Evolutionary conservation across 331 rosid species (phyloP), one percentile per base, ranked within the genome.

Genomic region (Cydonia oblonga): DNA sequence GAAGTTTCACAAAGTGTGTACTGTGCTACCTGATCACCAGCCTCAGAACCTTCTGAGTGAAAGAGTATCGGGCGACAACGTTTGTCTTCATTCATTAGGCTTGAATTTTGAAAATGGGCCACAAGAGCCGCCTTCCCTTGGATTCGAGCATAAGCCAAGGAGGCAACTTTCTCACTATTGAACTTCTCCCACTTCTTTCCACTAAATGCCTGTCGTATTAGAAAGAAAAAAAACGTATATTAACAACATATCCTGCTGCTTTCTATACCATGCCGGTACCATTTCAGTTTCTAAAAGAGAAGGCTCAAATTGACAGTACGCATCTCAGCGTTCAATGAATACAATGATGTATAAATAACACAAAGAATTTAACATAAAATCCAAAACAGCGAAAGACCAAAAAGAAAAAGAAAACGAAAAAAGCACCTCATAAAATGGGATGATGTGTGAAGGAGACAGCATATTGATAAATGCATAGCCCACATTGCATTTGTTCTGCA

Each of bases 111-210:
- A 73, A 90, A 90, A 74, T 90, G 97, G 66, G 86, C 84, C 57
- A 90, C 90, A 60, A 90, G 96, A 33, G 97, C 97, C 54, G 80
- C 63, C 87, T 88, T 90, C 59, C 97, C 97, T 78, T 90, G 97
- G 79, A 90, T 90, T 64, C 97, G 89, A 80, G 90, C 97, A 85
- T 87, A 90, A 22, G 97, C 96, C 84, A 90, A 81, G 61, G 89
- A 87, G 62, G 97, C 97, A 81, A 90, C 96, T 79, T 90, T 90
- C 79, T 90, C 97, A 71, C 97, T 90, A 33, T 88, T 87, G 46
- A 90, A 90, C 78, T 90, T 90, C 87, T 90, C 97, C 97, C 97
- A 90, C 79, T 84, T 88, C 84, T 87, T 90, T 73, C 97, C 97
- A 56, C 87, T 85, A 77, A 90, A 84, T 53, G 96, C 83, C 97